A percentile compares a stretch with the other conserved stretches of the same genome.
Conservation (phyloP, 1,284 basidiomycete genomes). For the Tilletia walkeri region DNA sequence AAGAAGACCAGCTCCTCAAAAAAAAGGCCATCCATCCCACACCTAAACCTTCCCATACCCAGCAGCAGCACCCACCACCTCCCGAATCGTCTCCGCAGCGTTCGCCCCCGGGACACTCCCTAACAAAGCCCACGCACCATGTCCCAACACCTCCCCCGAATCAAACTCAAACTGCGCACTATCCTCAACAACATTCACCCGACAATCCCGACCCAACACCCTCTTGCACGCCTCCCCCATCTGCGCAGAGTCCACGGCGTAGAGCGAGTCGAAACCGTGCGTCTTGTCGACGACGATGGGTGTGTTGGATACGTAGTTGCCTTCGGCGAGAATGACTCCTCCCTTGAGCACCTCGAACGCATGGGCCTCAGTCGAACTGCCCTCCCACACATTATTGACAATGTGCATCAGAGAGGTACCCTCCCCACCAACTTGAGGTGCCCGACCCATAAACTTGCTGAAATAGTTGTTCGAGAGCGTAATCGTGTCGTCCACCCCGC, state of each 20-base stretch:
- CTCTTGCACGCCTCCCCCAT: neutral
- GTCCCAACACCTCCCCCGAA: neutral
- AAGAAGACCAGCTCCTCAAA: too few species aligned
- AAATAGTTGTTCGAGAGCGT: neutral
- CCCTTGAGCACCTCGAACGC: slow-evolving; percentile 12
- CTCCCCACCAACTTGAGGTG: slow-evolving; percentile 2
- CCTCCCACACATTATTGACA: slow-evolving; percentile 12
- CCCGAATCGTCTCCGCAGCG: neutral
- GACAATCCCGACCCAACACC: neutral
- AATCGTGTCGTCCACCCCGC: neutral
- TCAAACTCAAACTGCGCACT: neutral
- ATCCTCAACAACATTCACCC: neutral
- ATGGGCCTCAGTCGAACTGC: neutral
- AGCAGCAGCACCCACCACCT: neutral
- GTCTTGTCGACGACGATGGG: neutral
- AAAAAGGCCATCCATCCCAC: too few species aligned
- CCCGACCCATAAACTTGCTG: neutral
- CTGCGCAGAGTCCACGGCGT: neutral
- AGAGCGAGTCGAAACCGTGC: slow-evolving; percentile 2
- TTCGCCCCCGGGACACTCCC: neutral
- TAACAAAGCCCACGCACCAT: neutral
- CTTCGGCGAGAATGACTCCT: slow-evolving; percentile 1
- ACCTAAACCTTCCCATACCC: too few species aligned
- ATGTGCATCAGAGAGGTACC: neutral
- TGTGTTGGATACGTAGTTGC: slow-evolving; percentile 8